Percentiles rank a stretch among this genome's conserved stretches.
Evolutionary conservation across 1,139 yeast genomes (phyloP).

Genomic region (Sugiyamaella paludigena): DNA sequence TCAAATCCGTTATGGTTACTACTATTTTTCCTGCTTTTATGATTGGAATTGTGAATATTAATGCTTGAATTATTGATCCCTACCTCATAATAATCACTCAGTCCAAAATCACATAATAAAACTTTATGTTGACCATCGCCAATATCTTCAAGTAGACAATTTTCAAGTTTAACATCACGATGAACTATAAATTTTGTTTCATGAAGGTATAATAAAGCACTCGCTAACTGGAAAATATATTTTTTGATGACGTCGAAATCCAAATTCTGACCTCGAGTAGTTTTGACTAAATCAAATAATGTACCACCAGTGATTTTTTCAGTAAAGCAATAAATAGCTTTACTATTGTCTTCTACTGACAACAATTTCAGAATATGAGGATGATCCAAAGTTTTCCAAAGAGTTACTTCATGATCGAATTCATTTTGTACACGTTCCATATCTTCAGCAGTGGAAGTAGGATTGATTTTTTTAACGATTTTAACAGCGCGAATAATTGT

Average conservation of each 20-base stretch:
- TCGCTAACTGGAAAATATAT: constrained; percentile 54
- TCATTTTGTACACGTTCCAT: constrained; percentile 45
- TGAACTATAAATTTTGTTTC: constrained; percentile 64
- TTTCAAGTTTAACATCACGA: constrained; percentile 87
- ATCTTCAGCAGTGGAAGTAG: constrained; percentile 23
- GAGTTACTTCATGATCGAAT: constrained; percentile 65
- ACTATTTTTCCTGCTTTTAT: not conserved
- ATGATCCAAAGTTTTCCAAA: constrained; percentile 73
- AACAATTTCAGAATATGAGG: constrained; percentile 61
- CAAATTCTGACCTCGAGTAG: constrained; percentile 36
- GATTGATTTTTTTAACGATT: constrained; percentile 50
- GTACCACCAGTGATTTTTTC: constrained; percentile 77
- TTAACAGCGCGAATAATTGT: constrained; percentile 63
- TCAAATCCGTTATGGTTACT: not conserved
- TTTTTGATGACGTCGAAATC: constrained; percentile 28
- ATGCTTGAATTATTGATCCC: constrained; percentile 4
- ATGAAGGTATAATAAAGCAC: constrained; percentile 72
- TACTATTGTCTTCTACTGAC: constrained; percentile 58
- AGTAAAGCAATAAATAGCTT: constrained; percentile 70
- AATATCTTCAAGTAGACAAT: constrained; percentile 58
- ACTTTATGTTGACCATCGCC: constrained; percentile 31
- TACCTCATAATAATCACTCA: constrained; percentile 51
- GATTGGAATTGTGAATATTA: constrained; percentile 4
- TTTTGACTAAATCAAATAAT: constrained; percentile 65
- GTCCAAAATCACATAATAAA: constrained; percentile 81